Conservation (phyloP, 805 yeast genomes). For the Lachancea fermentati region DNA sequence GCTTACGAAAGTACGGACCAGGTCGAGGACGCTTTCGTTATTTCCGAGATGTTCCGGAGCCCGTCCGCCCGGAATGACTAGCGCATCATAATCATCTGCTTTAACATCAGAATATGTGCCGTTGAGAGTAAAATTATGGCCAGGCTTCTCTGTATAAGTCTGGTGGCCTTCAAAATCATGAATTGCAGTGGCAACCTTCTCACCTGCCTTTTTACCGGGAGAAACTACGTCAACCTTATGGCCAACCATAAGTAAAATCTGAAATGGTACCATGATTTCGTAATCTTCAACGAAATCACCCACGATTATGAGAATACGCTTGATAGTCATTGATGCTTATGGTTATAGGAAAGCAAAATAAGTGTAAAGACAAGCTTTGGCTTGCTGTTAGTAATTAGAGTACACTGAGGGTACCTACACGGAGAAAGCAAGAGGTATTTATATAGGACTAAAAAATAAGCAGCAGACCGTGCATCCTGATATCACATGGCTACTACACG, state of each 20-base stretch:
- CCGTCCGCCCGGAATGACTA: constrained; percentile 5
- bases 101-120: constrained; percentile 4
- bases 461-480: too few species aligned
- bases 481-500: too few species aligned
- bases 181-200: constrained; percentile 4
- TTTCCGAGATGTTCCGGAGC: constrained; percentile 5
- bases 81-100: constrained; percentile 2
- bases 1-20: constrained; percentile 2
- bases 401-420: too few species aligned
- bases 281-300: constrained; percentile 6
- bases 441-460: not conserved
- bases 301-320: constrained; percentile 3
- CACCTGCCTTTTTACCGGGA: constrained; percentile 4
- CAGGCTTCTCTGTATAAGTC: constrained; percentile 5
- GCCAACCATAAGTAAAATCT: constrained; percentile 2
- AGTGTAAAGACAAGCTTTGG: too few species aligned
- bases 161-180: constrained; percentile 6
- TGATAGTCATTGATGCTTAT: constrained; percentile 1
- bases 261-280: constrained; percentile 6
- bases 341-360: not conserved
- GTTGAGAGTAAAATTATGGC: constrained; percentile 4
- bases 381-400: too few species aligned
- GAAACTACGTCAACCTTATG: constrained; percentile 6
- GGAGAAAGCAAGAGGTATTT: not conserved
- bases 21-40: constrained; percentile 5